Conservation (phyloP, 2,329 filamentous ascomycete species). For the Lasiodiplodia gonubiensis region DNA sequence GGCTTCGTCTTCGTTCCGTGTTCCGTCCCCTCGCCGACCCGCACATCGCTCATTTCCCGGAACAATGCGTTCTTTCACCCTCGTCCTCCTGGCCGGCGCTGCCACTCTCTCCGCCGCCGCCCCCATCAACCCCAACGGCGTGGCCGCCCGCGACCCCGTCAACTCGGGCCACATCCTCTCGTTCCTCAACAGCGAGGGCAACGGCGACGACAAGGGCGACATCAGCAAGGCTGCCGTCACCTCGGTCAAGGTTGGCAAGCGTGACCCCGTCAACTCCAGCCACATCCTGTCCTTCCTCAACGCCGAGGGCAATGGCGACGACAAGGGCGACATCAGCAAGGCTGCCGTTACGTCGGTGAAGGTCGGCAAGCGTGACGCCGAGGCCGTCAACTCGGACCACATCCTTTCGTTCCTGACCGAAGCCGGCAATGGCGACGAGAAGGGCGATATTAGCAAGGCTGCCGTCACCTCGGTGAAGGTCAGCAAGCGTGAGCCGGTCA, state of each 20-base stretch:
- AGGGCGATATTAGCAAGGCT: neutral
- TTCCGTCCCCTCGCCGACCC: constrained; percentile 1
- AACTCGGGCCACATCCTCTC: neutral
- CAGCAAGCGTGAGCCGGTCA: constrained; percentile 1
- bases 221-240: neutral
- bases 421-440: neutral
- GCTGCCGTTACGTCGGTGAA: neutral
- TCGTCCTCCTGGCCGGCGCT: constrained; percentile 2
- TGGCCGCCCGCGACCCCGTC: constrained; percentile 5
- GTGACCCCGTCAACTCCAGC: neutral
- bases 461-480: neutral
- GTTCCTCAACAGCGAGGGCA: neutral
- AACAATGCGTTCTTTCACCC: constrained; percentile 10
- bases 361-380: neutral
- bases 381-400: constrained; percentile 1
- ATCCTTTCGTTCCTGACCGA: neutral
- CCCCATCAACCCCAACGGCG: constrained; percentile 1
- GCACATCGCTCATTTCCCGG: constrained; percentile 6
- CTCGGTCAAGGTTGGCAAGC: neutral
- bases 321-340: neutral
- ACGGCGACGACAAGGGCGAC: neutral
- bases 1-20: constrained; percentile 6
- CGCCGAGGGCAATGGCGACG: neutral
- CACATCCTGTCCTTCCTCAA: neutral
- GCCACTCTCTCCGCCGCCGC: constrained; percentile 13